Conservation (phyloP, 345 rosid genomes). For the Salix udensis region DNA sequence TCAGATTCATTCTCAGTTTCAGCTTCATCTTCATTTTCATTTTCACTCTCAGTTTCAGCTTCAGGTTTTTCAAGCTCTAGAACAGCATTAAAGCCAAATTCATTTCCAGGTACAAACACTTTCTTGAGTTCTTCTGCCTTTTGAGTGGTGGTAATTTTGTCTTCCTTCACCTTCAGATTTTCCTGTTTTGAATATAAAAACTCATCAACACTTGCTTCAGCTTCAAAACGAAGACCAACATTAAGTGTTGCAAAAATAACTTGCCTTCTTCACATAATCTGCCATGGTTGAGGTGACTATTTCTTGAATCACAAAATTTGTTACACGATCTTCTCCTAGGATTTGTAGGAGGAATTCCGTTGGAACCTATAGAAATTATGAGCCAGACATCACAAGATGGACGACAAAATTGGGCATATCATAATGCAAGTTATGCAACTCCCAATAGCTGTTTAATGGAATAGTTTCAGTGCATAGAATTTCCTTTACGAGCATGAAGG, state of each 20-base stretch:
- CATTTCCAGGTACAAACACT: slow-evolving; percentile 46
- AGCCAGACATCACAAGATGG: neutral
- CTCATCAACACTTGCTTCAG: neutral
- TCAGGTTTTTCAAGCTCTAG: slow-evolving; percentile 41
- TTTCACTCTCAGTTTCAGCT: slow-evolving; percentile 19
- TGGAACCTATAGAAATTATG: slow-evolving; percentile 40
- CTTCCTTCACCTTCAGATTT: slow-evolving; percentile 49
- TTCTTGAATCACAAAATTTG: slow-evolving; percentile 58
- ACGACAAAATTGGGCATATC: neutral
- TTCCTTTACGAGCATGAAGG: neutral
- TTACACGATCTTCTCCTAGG: slow-evolving; percentile 54
- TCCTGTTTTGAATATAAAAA: slow-evolving; percentile 29
- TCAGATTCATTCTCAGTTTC: neutral
- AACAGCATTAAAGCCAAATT: slow-evolving; percentile 48
- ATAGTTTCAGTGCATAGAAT: neutral
- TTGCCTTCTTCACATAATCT: slow-evolving; percentile 54
- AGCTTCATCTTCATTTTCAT: slow-evolving; percentile 14
- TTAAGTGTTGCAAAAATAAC: neutral
- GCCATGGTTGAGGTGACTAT: slow-evolving; percentile 58
- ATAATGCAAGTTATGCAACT: neutral
- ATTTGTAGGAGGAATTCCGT: slow-evolving; percentile 45
- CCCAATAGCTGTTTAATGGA: no score
- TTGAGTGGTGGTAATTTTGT: slow-evolving; percentile 52
- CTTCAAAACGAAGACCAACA: neutral
- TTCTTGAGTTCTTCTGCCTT: slow-evolving; percentile 47